Conservation (phyloP, 192 early-diverging fungal genomes). For the Entomortierella lignicola region DNA sequence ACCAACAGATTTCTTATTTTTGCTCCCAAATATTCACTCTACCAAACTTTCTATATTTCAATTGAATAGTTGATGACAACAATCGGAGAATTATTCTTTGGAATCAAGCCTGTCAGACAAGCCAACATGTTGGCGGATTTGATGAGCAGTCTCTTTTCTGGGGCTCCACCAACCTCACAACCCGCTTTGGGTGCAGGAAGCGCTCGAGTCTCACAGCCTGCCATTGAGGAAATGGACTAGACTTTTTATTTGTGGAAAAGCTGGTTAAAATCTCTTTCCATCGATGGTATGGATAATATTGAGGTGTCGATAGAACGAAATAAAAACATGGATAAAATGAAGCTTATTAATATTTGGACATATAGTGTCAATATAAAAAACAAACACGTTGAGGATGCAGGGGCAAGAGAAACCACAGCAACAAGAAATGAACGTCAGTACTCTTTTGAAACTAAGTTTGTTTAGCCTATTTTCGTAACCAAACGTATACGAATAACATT, state of each 20-base stretch:
- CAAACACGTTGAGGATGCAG: constrained; percentile 44
- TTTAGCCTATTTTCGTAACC: no score
- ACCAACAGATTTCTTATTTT: background rate
- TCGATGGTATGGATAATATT: background rate
- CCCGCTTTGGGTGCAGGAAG: constrained; percentile 30
- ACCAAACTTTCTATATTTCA: no score
- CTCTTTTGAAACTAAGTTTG: no score
- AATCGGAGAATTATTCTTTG: constrained; percentile 63
- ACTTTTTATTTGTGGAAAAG: background rate
- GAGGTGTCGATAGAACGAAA: background rate
- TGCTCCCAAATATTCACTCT: background rate
- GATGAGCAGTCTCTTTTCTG: constrained; percentile 64
- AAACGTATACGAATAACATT: no score
- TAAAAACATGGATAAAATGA: no score
- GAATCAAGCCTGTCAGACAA: constrained; percentile 59
- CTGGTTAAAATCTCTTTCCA: background rate
- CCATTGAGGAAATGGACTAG: constrained; percentile 50
- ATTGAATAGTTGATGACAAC: constrained; percentile 54
- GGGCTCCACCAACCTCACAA: constrained; percentile 37
- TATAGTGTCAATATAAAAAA: no score
- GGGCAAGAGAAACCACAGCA: no score
- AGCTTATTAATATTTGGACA: no score
- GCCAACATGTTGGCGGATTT: constrained; percentile 62
- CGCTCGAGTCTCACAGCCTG: constrained; percentile 29
- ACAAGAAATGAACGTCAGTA: no score